Base-by-base conservation (phyloP, 148 eudicot species). In the Pharnaceum exiguum region DNA sequence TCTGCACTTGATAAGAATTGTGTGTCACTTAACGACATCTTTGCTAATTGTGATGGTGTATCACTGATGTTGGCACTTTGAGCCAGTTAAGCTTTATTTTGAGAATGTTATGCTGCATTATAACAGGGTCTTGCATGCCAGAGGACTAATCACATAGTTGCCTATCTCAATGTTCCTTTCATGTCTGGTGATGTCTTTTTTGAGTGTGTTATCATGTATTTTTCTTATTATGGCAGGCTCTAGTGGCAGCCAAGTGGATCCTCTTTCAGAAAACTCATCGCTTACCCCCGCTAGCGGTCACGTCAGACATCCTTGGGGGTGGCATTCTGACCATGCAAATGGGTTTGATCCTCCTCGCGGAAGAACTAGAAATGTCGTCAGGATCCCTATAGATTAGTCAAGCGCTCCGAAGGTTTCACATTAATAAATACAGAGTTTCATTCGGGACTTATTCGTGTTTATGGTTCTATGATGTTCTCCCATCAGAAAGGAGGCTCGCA, bases 331-430 rank as follows among this genome's bases (percentile, higher is more conserved):
- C 37, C 52, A 44, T 13, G 67, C 56, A 38, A 56, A 52, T 5
- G 40, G 29, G 21, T 48, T 22, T 10, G 22, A 45, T 31, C 49
- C 75, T 22, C 29, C 72, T 16, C 44, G 59, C 2, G 80, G 82
- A 2, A 55, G 59, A 51, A 51, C 76, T 26, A 82, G 67, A 45
- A 85, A 79, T 29, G 79, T 80, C 0, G 71, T 85, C 63, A 79
- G 69, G 39, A 86, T 86, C 18, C 75, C 82, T 29, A 79, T 86
- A 17, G 94, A 86, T 0, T 85, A 71, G 65, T 17, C 15, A 2
- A 22, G 15, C 9, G 7, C 7, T n/a, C 37, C 25, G 46, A 0
- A 8, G 9, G 10, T 24, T 13, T 4, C 52, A 11, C 3, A 2
- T 5, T 24, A 4, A 5, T 3, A 38, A 2, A 5, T 23, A 5